Evolutionary conservation across 306 rosid species (phyloP).

Genomic region (Luffa aegyptiaca): DNA sequence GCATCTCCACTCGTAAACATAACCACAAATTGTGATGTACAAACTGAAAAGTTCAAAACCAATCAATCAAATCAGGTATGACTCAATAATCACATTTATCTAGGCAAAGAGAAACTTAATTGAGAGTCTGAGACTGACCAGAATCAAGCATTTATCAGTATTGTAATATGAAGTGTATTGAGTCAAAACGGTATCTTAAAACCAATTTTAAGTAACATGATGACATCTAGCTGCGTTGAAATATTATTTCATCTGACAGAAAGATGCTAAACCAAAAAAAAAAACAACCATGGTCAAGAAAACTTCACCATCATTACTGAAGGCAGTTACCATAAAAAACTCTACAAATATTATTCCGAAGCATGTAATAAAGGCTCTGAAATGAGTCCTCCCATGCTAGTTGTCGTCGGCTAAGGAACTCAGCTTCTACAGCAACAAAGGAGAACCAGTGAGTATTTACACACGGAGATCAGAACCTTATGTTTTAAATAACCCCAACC

Average conservation of each 20-base stretch:
- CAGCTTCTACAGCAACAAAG: slow-evolving; percentile 46
- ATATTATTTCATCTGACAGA: not conserved
- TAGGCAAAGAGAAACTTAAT: not conserved
- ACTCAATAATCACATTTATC: not conserved
- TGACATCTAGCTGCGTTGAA: not conserved
- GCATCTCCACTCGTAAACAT: slow-evolving; percentile 64
- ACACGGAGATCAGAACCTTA: not conserved
- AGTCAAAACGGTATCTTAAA: not conserved
- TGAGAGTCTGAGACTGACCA: not conserved
- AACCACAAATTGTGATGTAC: slow-evolving; percentile 78
- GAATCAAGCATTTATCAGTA: not conserved
- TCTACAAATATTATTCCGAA: slow-evolving; percentile 62
- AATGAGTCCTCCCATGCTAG: slow-evolving; percentile 82
- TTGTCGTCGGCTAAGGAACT: slow-evolving; percentile 65
- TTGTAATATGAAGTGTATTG: not conserved
- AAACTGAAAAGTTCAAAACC: slow-evolving; percentile 32
- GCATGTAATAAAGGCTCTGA: slow-evolving; percentile 77
- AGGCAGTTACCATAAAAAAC: slow-evolving; percentile 73
- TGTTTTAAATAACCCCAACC: slow-evolving; percentile 44
- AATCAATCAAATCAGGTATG: slow-evolving; percentile 2
- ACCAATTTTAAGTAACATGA: not conserved
- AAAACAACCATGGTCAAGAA: not conserved
- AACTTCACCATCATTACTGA: not conserved
- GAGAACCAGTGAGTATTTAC: slow-evolving; percentile 3
- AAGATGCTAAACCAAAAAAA: not conserved